Base-by-base conservation (phyloP, 768 basidiomycete species). In the Lentinula sp. region DNA sequence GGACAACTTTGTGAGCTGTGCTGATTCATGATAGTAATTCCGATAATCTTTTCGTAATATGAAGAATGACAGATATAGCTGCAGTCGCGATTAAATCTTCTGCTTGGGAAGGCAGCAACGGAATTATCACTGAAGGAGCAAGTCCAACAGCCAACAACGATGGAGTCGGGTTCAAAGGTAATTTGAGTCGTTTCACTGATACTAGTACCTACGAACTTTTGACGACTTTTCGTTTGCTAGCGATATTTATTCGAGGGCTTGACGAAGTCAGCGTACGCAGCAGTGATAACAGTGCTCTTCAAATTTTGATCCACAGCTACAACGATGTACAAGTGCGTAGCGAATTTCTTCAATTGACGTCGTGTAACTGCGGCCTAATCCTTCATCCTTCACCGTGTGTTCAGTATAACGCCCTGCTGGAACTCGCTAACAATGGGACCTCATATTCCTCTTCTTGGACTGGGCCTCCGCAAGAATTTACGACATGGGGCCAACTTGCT, bases 161-260 rank as follows among this genome's bases (percentile, higher is more conserved):
- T 60, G 74, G 70, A 5, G 77, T 81, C 32, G 81, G 81, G 6
- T 83, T 83, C 70, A 84, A 84, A 73, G 76, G 83, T 79, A 12
- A 16, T 66, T 64, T 15, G 6, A 37, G 28, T 54, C 33, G 53
- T 43, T 55, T 20, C 16, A 8, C 16, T 58, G 6, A 33, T 42
- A 52, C 18, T 45, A 7, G n/a, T n/a, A 52, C 58, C 35, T 1
- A 6, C 9, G 41, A 20, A 42, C 41, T 41, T 28, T 3, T 28
- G 28, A 2, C 28, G 18, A 32, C 3, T 57, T 16, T 6, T n/a
- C 42, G 28, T 28, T 57, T 12, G 13, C 23, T 15, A 79, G 75
- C 76, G 8, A 67, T 83, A 46, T 75, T 79, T 64, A 77, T 85
- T 59, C 78, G 81, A 32, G 81, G 76, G 3, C 68, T 84, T 16